A percentile compares a stretch with the other conserved stretches of the same genome.
These are phyloP conservation scores for Fagopyrum tataricum DNA, from an alignment of 148 eudicot genomes.

Conservation along the genomic window DNA sequence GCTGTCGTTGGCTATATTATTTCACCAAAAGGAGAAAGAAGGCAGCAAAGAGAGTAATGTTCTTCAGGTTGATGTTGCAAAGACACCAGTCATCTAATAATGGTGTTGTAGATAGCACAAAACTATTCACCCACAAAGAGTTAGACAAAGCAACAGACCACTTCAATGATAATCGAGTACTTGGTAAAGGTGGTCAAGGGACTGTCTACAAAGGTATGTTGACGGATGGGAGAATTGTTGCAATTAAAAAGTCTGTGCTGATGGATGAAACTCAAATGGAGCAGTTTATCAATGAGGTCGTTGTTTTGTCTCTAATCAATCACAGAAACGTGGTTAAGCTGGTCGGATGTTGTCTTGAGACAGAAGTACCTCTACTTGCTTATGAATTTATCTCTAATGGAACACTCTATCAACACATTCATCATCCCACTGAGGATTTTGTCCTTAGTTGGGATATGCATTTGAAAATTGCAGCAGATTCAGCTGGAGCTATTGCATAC, in stretches of 20 bases:
- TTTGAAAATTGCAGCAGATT: constrained; percentile 21
- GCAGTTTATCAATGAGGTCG: constrained; percentile 11
- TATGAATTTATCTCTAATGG: constrained; percentile 17
- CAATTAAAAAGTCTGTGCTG: not conserved
- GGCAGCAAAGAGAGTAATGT: not conserved
- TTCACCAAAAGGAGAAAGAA: not conserved
- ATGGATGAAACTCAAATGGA: constrained; percentile 5
- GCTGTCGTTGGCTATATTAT: not conserved
- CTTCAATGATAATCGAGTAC: constrained; percentile 1
- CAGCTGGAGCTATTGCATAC: constrained; percentile 27
- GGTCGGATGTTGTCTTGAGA: constrained; percentile 31
- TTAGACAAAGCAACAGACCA: constrained; percentile 6
- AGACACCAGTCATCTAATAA: constrained; percentile 5
- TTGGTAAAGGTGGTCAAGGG: constrained; percentile 6
- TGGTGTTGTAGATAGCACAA: not conserved
- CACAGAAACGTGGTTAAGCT: constrained; percentile 18
- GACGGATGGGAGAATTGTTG: constrained; percentile 1
- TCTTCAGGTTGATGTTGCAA: not conserved
- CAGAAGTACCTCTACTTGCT: constrained; percentile 17
- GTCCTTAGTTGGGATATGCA: constrained; percentile 20
- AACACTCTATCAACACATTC: constrained; percentile 18
- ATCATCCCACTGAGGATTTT: not conserved
- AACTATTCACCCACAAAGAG: not conserved
- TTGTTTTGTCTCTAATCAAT: constrained; percentile 14
- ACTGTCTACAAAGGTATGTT: constrained; percentile 5